Evolutionary conservation across 2,329 filamentous ascomycete species (phyloP).

Genomic region (Sclerotinia trifoliorum): DNA sequence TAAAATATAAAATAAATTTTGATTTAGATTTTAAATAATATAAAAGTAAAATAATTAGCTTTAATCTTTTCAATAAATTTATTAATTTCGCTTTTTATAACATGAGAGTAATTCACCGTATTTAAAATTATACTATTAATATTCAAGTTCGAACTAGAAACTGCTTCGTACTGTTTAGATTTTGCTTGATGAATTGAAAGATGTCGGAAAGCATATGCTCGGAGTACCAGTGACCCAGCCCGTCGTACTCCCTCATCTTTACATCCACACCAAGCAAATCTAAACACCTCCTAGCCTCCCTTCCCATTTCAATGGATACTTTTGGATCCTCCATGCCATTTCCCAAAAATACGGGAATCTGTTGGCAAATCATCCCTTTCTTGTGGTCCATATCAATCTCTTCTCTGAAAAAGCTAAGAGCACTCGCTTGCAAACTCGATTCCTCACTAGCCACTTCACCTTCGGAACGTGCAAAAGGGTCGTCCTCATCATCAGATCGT

Average conservation of each 20-base stretch:
- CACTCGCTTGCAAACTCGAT: neutral
- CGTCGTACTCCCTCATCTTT: conserved; percentile 44
- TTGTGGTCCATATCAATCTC: conserved; percentile 27
- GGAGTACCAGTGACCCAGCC: conserved; percentile 49
- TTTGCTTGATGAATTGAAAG: conserved; percentile 37
- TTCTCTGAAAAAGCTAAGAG: conserved; percentile 24
- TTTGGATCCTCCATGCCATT: conserved; percentile 49
- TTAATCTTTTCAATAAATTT: too few species aligned
- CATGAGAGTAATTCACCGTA: too few species aligned
- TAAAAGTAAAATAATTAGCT: too few species aligned
- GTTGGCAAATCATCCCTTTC: conserved; percentile 13
- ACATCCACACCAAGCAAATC: conserved; percentile 41
- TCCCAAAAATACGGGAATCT: conserved; percentile 47
- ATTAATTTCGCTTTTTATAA: too few species aligned
- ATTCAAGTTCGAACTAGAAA: too few species aligned
- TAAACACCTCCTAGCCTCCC: conserved; percentile 41
- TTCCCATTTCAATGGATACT: conserved; percentile 43
- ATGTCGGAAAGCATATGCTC: conserved; percentile 45
- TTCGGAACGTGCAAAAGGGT: conserved; percentile 22
- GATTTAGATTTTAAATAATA: too few species aligned
- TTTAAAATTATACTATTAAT: too few species aligned
- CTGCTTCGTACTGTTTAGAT: neutral
- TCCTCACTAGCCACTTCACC: conserved; percentile 16
- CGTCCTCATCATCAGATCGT: neutral
- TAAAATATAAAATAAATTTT: too few species aligned